These are phyloP conservation scores for Nannochloropsis salina DNA, from an alignment of 108 stramenopile species.

Conservation along the genomic window DNA sequence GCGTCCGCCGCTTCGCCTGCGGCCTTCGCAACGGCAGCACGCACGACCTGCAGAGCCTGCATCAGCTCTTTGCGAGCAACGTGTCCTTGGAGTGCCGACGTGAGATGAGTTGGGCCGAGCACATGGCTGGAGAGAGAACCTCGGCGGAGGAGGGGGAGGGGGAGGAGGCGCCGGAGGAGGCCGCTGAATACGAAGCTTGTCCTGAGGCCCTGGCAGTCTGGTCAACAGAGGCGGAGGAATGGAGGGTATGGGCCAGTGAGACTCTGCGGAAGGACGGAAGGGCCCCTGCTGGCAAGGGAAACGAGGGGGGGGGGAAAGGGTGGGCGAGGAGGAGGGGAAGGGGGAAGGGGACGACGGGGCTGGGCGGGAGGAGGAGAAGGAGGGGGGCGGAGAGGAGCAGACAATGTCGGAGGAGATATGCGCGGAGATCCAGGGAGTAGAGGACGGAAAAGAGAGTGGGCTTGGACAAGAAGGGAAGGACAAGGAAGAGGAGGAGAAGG, in stretches of 20 bases:
- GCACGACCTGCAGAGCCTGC: background rate
- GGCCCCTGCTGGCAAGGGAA: background rate
- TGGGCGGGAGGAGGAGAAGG: background rate
- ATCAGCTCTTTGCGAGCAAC: background rate
- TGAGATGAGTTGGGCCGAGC: background rate
- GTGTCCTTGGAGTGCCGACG: background rate
- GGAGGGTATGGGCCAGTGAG: background rate
- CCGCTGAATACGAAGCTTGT: background rate
- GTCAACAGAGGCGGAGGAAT: background rate
- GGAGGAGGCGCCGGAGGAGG: background rate
- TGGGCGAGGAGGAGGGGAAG: background rate
- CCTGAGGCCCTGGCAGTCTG: background rate
- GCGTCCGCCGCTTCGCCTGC: background rate
- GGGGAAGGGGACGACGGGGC: background rate
- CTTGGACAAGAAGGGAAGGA: background rate
- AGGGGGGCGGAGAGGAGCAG: background rate
- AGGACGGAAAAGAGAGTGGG: background rate
- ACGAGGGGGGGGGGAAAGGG: background rate
- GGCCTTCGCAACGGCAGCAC: background rate
- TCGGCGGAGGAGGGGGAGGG: background rate
- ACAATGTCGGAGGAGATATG: background rate
- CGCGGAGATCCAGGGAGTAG: too few relatives aligned
- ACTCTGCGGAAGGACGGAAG: too few relatives aligned
- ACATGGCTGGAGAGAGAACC: background rate
- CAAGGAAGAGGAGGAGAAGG: background rate